Evolutionary conservation across 768 basidiomycete species (phyloP).

Genomic region (Russula griseocarnosa): DNA sequence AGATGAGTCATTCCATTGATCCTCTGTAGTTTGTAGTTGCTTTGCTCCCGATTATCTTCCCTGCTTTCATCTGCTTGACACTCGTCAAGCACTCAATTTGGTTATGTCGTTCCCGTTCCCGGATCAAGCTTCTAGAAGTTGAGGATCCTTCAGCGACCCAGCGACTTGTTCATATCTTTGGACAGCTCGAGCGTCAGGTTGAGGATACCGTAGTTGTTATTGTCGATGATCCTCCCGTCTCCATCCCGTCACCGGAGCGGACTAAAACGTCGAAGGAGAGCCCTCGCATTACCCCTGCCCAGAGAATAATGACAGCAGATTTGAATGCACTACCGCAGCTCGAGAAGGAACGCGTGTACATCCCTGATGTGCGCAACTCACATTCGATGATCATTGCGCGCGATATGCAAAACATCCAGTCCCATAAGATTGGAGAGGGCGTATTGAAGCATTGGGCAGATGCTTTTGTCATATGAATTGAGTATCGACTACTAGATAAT

Average conservation of each 20-base stretch:
- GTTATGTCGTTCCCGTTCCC: conserved; percentile 54
- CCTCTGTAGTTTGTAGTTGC: conserved; percentile 46
- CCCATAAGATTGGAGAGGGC: conserved; percentile 57
- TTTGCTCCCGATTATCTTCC: conserved; percentile 62
- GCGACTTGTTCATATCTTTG: conserved; percentile 55
- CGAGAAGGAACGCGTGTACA: conserved; percentile 67
- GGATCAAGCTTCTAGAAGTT: conserved; percentile 61
- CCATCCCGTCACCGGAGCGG: neutral
- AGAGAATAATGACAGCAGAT: conserved; percentile 52
- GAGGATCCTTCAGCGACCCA: conserved; percentile 43
- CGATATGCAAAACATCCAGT: conserved; percentile 56
- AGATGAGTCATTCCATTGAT: neutral
- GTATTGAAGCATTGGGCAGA: conserved; percentile 71
- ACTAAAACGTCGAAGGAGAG: conserved; percentile 26
- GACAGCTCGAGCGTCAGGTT: conserved; percentile 54
- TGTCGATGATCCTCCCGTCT: conserved; percentile 40
- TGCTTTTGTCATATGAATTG: conserved; percentile 44
- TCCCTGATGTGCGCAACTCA: conserved; percentile 55
- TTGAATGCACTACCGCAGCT: conserved; percentile 66
- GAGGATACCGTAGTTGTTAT: conserved; percentile 60
- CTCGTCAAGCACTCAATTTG: conserved; percentile 55
- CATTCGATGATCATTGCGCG: conserved; percentile 71
- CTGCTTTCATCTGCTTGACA: conserved; percentile 51
- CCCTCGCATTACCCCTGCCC: conserved; percentile 49
- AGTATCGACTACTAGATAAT: no score